A percentile compares a stretch with the other conserved stretches of the same genome.
Evolutionary conservation across 2,329 filamentous ascomycete genomes (phyloP).

Genomic region (Canariomyces notabilis): DNA sequence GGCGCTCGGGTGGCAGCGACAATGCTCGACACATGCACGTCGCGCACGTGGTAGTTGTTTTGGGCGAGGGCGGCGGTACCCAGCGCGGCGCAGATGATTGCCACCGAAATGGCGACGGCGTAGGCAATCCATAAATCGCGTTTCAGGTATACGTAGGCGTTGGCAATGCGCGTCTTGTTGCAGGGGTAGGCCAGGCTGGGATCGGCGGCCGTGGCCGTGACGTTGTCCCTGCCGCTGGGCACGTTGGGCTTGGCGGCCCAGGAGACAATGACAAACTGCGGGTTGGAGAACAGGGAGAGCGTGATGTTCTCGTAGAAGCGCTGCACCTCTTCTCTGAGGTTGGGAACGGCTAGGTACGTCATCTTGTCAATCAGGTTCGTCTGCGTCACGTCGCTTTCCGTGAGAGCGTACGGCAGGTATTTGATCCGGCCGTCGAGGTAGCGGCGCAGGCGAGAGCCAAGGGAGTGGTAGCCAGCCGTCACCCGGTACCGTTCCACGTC

Average conservation of each 20-base stretch:
- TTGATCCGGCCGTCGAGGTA: conserved; percentile 31
- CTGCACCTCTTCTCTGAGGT: conserved; percentile 29
- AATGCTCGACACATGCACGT: conserved; percentile 37
- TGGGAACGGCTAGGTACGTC: conserved; percentile 28
- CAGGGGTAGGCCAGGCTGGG: conserved; percentile 29
- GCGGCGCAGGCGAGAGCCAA: conserved; percentile 31
- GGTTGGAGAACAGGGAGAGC: conserved; percentile 34
- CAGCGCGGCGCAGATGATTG: conserved; percentile 27
- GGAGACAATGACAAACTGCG: conserved; percentile 32
- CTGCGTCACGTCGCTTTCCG: conserved; percentile 34
- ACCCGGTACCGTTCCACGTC: conserved; percentile 30
- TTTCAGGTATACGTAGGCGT: conserved; percentile 32
- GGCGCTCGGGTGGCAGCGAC: conserved; percentile 39
- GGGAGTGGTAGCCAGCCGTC: conserved; percentile 32
- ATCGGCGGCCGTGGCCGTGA: conserved; percentile 1
- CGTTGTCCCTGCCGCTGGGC: conserved; percentile 25
- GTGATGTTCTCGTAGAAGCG: conserved; percentile 36
- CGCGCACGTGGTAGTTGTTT: conserved; percentile 33
- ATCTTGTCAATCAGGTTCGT: conserved; percentile 38
- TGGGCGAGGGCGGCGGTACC: conserved; percentile 33
- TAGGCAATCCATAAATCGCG: conserved; percentile 33
- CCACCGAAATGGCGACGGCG: conserved; percentile 23
- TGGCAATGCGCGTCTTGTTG: conserved; percentile 29
- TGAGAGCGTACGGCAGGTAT: conserved; percentile 25
- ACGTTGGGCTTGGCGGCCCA: conserved; percentile 31